Base-by-base conservation (phyloP, 108 stramenopile species). In the Cyclostephanos invisitatus region DNA sequence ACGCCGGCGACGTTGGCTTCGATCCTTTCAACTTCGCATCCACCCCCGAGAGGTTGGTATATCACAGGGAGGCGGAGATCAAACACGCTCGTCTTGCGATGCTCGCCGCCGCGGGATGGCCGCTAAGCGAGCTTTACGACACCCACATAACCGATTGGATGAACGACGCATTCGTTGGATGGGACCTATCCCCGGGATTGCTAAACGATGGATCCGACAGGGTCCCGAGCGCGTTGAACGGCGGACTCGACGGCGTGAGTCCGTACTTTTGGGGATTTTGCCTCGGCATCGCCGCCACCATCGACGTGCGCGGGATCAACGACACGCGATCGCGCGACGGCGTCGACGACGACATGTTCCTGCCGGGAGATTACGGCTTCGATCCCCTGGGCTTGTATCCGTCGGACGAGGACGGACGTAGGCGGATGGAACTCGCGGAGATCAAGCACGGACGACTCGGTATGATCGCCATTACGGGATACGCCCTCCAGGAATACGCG, bases 1-100 rank as follows among this genome's bases (percentile, higher is more conserved):
- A 87, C 55, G 87, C 91, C 10, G 95, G 92, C 10, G 91, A 96
- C 61, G 84, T 91, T 15, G 95, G 95, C 5, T 96, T 96, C 77
- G 95, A 96, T 80, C 95, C 95, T 9, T 68, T 94, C n/a, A 77
- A 81, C 27, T 77, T 96, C 6, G 88, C 85, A 14, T 62, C 73
- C 27, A 86, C 57, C 57, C 53, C 63, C 40, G 89, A 87, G 35
- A 59, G 74, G 54, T 75, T 96, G 2, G 50, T 70, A 63, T 61
- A 85, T 21, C 86, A 87, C 32, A 79, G 95, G 11, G 91, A 93
- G 76, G 92, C 92, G 0, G 95, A 96, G 70, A 74, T 96, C 28
- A 96, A 96, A 64, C 95, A 96, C 76, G 82, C 89, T 88, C 92
- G 24, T 32, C 4, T 32, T 2, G 32, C 32, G 32, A 32, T 32